Percentiles rank a stretch among this genome's conserved stretches.
These are phyloP conservation scores for Monosporozyma yasuniensis DNA, from an alignment of 805 yeast species.

Conservation along the genomic window DNA sequence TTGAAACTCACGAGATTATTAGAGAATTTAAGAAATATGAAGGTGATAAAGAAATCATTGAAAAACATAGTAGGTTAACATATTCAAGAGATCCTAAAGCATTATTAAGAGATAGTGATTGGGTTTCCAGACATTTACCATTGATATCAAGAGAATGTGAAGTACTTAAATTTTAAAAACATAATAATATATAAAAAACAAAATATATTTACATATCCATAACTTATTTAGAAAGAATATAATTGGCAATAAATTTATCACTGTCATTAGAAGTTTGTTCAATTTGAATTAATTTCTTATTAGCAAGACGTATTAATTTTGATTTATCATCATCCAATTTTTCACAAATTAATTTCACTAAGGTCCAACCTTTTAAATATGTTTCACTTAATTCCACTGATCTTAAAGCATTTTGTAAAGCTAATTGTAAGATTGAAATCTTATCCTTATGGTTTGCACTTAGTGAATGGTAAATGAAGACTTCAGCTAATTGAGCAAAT, in stretches of 20 bases:
- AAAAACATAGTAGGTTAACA: constrained; percentile 25
- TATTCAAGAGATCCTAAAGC: constrained; percentile 48
- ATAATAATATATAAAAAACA: not conserved
- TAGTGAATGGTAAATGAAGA: constrained; percentile 16
- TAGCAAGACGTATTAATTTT: constrained; percentile 33
- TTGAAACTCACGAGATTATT: constrained; percentile 44
- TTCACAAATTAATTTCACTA: constrained; percentile 38
- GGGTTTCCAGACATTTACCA: constrained; percentile 66
- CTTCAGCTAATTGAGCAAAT: constrained; percentile 23
- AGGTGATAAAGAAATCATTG: constrained; percentile 36
- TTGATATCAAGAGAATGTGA: constrained; percentile 34
- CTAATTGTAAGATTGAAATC: constrained; percentile 8
- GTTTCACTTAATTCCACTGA: constrained; percentile 69
- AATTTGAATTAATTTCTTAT: constrained; percentile 31
- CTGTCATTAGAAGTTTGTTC: constrained; percentile 21
- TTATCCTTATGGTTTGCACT: constrained; percentile 8
- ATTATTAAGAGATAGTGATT: constrained; percentile 69
- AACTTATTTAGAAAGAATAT: constrained; percentile 14
- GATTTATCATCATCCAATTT: constrained; percentile 22
- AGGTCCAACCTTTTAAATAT: constrained; percentile 68
- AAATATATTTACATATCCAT: constrained; percentile 1
- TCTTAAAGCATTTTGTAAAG: constrained; percentile 48
- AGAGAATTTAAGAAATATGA: constrained; percentile 74
- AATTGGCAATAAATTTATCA: constrained; percentile 35
- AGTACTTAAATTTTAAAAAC: constrained; percentile 13